Evolutionary conservation across 148 eudicot genomes (phyloP), one percentile per base, ranked within the genome.

Genomic region (Chenopodium quinoa): DNA sequence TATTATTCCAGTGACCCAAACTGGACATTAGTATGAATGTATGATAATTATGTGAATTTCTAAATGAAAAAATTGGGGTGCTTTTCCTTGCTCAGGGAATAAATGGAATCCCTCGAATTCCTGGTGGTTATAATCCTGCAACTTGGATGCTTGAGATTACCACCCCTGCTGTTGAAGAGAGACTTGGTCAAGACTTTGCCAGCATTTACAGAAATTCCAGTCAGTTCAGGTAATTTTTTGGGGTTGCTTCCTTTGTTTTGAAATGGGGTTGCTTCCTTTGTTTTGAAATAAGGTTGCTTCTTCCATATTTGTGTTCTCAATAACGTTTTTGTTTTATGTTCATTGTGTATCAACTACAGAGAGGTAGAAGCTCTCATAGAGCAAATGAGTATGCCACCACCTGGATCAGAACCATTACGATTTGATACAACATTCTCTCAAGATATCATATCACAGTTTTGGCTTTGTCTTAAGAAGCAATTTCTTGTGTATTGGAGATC

Each of bases 61-160:
- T 44, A 40, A 37, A 48, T 32, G 7, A 27, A 67, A 14, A 17
- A 19, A 20, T 71, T 40, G 48, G 20, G 50, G 50, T 19, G 4
- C 29, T 74, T 74, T 74, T 7, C 22, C 22, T 23, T 78, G 13
- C 73, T 67, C 87, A 92, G 98, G 90, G 85, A 44, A 90, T 92
- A 44, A 58, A 73, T 70, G 96, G 94, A 83, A 85, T 91, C 82
- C 87, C 95, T 74, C 90, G 87, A 66, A 94, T 94, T 56, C 83
- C 92, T 25, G 84, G 75, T 60, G 96, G 95, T 75, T 91, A 92
- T 76, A 95, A 95, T 82, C 98, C 98, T 47, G 98, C 98, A 68
- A 95, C 95, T 78, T 95, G 98, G 98, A 95, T 95, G 98, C 97
- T 95, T 77, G 98, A 95, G 86, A 86, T 95, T 73, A 95, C 91